phyloP scores from a whole-genome alignment of 768 basidiomycete species.

The Collybia sordida region DNA sequence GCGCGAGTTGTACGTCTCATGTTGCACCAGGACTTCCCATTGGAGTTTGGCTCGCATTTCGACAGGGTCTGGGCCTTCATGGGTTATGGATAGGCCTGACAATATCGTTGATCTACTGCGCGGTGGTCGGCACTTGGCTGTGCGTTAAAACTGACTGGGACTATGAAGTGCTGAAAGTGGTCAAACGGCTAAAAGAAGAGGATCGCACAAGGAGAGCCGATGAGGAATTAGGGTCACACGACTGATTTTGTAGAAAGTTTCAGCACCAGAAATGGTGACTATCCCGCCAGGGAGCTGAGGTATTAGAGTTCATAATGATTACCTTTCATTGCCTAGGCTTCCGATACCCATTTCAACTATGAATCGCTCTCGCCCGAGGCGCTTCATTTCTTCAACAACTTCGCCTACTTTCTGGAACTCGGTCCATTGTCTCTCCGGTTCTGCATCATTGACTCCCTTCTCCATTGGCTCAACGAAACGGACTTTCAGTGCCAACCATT shows the following conservation, averaged over 20 bases:
- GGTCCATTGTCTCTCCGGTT: slow-evolving; percentile 38
- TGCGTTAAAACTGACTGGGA: slow-evolving; percentile 68
- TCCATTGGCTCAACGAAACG: slow-evolving; percentile 54
- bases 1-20: neutral
- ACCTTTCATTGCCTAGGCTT: slow-evolving; percentile 23
- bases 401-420: slow-evolving; percentile 73
- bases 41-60: slow-evolving; percentile 76
- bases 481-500: slow-evolving; percentile 71
- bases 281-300: neutral
- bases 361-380: slow-evolving; percentile 51
- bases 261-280: neutral
- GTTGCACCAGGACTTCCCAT: slow-evolving; percentile 62
- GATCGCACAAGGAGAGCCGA: slow-evolving; percentile 20
- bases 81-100: slow-evolving; percentile 89
- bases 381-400: slow-evolving; percentile 66
- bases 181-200: slow-evolving; percentile 47
- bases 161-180: slow-evolving; percentile 59
- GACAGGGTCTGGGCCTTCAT: slow-evolving; percentile 47
- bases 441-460: neutral
- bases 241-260: neutral
- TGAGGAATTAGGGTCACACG: slow-evolving; percentile 1
- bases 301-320: neutral
- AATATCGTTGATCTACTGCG: slow-evolving; percentile 54
- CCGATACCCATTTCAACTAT: slow-evolving; percentile 71
- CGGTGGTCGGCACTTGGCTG: slow-evolving; percentile 49